Percentiles rank a stretch among this genome's conserved stretches.
These are phyloP conservation scores for Penicillium pulvis DNA, from an alignment of 495 filamentous ascomycete species.

Conservation along the genomic window DNA sequence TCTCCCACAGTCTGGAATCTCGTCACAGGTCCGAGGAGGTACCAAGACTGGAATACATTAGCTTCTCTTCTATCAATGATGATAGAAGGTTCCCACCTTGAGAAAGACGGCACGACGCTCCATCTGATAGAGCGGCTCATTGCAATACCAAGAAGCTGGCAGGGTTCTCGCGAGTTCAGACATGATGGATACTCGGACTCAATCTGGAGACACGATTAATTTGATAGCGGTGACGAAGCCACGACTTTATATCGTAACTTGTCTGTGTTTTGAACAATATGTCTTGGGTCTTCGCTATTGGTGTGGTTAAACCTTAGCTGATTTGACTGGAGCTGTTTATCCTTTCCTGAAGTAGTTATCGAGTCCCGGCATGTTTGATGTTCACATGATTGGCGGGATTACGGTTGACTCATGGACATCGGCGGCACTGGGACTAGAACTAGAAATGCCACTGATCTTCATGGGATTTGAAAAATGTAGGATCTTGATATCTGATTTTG, in stretches of 20 bases:
- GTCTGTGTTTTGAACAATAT: conserved; percentile 4
- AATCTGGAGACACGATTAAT: not conserved
- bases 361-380: conserved; percentile 28
- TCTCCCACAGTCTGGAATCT: conserved; percentile 50
- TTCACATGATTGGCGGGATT: not conserved
- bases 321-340: not conserved
- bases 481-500: no score
- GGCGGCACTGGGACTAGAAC: not conserved
- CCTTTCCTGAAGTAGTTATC: conserved; percentile 43
- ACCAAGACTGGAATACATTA: conserved; percentile 53
- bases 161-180: conserved; percentile 42
- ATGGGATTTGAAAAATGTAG: no score
- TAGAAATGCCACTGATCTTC: not conserved
- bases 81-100: conserved; percentile 35
- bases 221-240: not conserved
- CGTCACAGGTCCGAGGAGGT: conserved; percentile 62
- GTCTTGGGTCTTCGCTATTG: conserved; percentile 10
- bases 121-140: conserved; percentile 47
- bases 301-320: conserved; percentile 15
- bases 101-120: conserved; percentile 58
- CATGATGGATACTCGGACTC: conserved; percentile 27
- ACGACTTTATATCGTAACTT: conserved; percentile 6
- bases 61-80: not conserved
- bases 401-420: not conserved
- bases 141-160: conserved; percentile 50